Evolutionary conservation across 2,329 filamentous ascomycete genomes (phyloP), one percentile per base, ranked within the genome.

Genomic region (Colletotrichum simmondsii): DNA sequence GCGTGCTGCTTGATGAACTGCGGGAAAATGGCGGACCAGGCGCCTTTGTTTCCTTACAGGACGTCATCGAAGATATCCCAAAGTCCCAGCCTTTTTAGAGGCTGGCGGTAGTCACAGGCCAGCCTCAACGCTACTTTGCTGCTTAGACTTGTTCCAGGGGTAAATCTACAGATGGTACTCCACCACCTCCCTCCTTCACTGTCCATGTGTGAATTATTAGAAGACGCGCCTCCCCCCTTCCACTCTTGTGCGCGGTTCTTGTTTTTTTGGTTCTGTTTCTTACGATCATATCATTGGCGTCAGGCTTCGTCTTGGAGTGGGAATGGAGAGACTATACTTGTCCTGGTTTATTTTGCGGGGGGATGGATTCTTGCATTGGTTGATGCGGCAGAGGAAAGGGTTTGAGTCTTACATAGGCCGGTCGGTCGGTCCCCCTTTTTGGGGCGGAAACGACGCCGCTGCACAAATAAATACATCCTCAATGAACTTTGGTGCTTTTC

Each of bases 1-100:
- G 92, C 75, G 94, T 94, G 1, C 86, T 98, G 16, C 88, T 98
- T n/a, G 93, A 95, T 72, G 93, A 96, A 68, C 87, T 98, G 16
- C 90, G 93, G 59, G 90, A 93, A 78, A 92, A 94, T 53, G 95
- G 95, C 70, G 93, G 95, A 37, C 88, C 93, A 12, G 95, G 94
- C 49, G 92, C 95, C 35, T 95, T 98, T 81, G 89, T 98, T 77
- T 96, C 87, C 19, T 80, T 91, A 26, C 83, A 87, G 74, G 84
- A 85, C 54, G 79, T 89, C 68, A 79, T 89, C 64, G 83, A 87
- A 61, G 81, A 83, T 56, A 85, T 90, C 69, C 83, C 85, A 19
- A 83, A 81, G 70, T 79, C 79, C 4, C 78, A 81, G 52, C 68
- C 71, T 54, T 72, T 68, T 6, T 73, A 68, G 66, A 46, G 24